A percentile compares a stretch with the other conserved stretches of the same genome.
Conservation (phyloP, 1,284 basidiomycete genomes). For the Crocinoboletus sp. region DNA sequence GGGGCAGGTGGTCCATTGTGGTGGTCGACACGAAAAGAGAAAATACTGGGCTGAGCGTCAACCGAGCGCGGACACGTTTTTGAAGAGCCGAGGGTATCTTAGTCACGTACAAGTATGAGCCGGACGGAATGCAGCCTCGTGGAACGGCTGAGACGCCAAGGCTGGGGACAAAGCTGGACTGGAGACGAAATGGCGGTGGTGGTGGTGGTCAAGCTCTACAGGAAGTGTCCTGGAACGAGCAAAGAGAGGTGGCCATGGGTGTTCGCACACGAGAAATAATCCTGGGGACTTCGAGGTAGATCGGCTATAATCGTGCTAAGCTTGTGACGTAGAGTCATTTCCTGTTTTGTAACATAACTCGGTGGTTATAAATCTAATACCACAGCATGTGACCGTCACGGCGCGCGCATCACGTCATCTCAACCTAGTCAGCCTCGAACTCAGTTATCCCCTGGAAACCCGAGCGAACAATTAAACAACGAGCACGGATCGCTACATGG, state of each 20-base stretch:
- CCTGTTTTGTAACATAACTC: conserved; percentile 7
- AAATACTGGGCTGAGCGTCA: conserved; percentile 15
- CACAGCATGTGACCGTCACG: too few species aligned
- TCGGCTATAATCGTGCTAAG: conserved; percentile 9
- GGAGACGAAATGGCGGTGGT: not conserved
- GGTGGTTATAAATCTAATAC: not conserved
- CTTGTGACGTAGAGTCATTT: conserved; percentile 22
- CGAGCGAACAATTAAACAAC: not conserved
- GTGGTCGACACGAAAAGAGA: conserved; percentile 13
- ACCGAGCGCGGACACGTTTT: conserved; percentile 27
- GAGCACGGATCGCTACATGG: not conserved
- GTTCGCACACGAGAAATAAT: conserved; percentile 8
- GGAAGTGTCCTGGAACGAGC: not conserved
- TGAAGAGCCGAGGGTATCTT: conserved; percentile 21
- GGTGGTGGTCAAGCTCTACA: too few species aligned
- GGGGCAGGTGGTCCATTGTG: conserved; percentile 25
- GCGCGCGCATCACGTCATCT: too few species aligned
- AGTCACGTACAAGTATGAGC: conserved; percentile 11
- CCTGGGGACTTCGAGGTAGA: conserved; percentile 12
- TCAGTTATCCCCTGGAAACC: too few species aligned
- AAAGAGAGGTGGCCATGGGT: conserved; percentile 7
- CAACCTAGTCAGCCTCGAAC: too few species aligned
- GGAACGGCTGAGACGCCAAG: not conserved
- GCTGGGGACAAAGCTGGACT: not conserved
- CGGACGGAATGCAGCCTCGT: not conserved